Evolutionary conservation across 352 stramenopile genomes (phyloP).

Genomic region (Phytophthora foliorum): DNA sequence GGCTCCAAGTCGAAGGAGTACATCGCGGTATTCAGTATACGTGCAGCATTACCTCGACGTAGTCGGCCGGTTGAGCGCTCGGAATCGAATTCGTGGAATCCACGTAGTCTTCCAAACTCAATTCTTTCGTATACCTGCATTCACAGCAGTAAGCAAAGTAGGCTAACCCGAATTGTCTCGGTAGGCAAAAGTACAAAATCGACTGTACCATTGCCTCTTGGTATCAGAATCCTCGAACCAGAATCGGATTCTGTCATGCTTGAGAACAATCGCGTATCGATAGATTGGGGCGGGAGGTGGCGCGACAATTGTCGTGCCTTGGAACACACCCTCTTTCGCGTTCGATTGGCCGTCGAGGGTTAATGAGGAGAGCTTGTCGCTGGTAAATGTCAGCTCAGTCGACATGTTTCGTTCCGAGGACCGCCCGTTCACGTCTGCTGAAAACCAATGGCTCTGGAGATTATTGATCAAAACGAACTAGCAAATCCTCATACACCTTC

Average conservation of each 20-base stretch:
- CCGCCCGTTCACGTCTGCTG: neutral
- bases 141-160: neutral
- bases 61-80: neutral
- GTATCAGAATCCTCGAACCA: constrained; percentile 11
- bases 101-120: constrained; percentile 2
- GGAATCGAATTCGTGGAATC: constrained; percentile 4
- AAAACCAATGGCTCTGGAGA: neutral
- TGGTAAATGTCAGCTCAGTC: neutral
- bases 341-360: neutral
- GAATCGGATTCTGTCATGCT: constrained; percentile 1
- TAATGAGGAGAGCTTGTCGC: neutral
- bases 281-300: neutral
- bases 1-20: constrained; percentile 2
- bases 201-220: constrained; percentile 8
- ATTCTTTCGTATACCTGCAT: neutral
- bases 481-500: too few relatives aligned
- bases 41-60: neutral
- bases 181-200: too few relatives aligned
- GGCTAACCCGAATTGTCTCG: too few relatives aligned
- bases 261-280: constrained; percentile 2
- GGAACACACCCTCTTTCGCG: neutral
- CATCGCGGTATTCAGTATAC: neutral
- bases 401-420: too few relatives aligned
- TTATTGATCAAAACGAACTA: neutral
- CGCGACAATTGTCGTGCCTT: constrained; percentile 8